Evolutionary conservation across 192 early-diverging fungal genomes (phyloP).

Genomic region (Umbelopsis vinacea): DNA sequence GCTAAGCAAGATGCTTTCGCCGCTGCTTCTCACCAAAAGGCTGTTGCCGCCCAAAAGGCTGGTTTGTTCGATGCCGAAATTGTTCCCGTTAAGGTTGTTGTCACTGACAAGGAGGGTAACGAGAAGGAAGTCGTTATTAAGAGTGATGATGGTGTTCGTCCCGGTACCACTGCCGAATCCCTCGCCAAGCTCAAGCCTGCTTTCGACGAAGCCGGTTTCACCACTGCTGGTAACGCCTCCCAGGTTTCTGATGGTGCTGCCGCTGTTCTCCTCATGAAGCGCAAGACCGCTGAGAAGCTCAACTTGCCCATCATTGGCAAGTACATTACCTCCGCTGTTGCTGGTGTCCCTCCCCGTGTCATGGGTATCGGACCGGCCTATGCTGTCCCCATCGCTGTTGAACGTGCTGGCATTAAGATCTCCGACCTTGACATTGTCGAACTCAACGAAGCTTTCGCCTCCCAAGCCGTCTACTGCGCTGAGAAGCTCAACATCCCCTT

Average conservation of each 20-base stretch:
- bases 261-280: conserved; percentile 93
- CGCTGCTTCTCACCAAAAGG: conserved; percentile 82
- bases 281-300: conserved; percentile 85
- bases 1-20: conserved; percentile 92
- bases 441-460: conserved; percentile 98
- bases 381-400: conserved; percentile 88
- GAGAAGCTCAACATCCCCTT: conserved; percentile 83
- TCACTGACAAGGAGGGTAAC: conserved; percentile 79
- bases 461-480: conserved; percentile 92
- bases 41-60: conserved; percentile 86
- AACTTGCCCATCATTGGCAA: conserved; percentile 85
- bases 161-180: conserved; percentile 72
- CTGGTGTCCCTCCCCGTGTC: conserved; percentile 90
- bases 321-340: conserved; percentile 81
- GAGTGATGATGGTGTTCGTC: conserved; percentile 94
- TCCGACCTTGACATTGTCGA: conserved; percentile 89
- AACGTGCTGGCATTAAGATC: conserved; percentile 76
- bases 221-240: conserved; percentile 95
- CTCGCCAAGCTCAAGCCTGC: conserved; percentile 88
- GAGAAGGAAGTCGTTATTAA: conserved; percentile 70
- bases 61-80: conserved; percentile 94
- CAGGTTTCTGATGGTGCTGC: conserved; percentile 99
- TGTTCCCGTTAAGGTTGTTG: conserved; percentile 74
- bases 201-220: conserved; percentile 81
- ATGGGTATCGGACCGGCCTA: conserved; percentile 98